Conservation (phyloP, 495 filamentous ascomycete genomes). For the Aspergillus leporis region DNA sequence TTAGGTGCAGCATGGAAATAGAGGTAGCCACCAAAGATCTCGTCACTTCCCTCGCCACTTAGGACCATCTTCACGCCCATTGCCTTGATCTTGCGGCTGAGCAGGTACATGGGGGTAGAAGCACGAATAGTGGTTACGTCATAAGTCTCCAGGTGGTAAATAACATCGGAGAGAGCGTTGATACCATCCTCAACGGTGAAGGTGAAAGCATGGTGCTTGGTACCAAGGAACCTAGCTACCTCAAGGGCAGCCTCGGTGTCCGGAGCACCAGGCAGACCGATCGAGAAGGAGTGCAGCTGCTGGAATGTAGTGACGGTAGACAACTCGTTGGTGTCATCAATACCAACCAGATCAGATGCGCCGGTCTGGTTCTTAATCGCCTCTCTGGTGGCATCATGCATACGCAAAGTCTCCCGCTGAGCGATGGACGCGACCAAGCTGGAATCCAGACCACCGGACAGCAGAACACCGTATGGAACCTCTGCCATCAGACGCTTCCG, state of each 20-base stretch:
- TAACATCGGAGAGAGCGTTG: constrained; percentile 93
- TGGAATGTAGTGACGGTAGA: constrained; percentile 90
- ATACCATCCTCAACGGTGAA: constrained; percentile 97
- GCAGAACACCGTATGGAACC: constrained; percentile 93
- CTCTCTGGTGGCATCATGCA: constrained; percentile 57
- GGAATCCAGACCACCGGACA: constrained; percentile 95
- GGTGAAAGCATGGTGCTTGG: constrained; percentile 95
- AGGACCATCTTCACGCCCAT: constrained; percentile 99
- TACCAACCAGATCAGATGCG: constrained; percentile 79
- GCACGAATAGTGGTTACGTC: constrained; percentile 98
- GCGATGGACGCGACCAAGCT: constrained; percentile 94
- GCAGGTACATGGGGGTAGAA: constrained; percentile 97
- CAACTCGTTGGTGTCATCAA: constrained; percentile 86
- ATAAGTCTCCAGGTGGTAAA: constrained; percentile 95
- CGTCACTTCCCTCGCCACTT: constrained; percentile 92
- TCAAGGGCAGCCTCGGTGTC: constrained; percentile 86
- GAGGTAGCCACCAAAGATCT: constrained; percentile 97
- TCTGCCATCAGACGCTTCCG: constrained; percentile 98
- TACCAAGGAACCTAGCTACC: constrained; percentile 93
- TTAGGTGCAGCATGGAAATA: constrained; percentile 96
- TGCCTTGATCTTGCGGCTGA: constrained; percentile 97
- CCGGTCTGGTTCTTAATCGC: constrained; percentile 45
- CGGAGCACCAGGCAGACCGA: constrained; percentile 86
- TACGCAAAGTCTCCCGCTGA: constrained; percentile 81
- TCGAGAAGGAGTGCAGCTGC: constrained; percentile 97